A percentile compares a stretch with the other conserved stretches of the same genome.
These are phyloP conservation scores for Quercus aquifolioides DNA, from an alignment of 306 rosid genomes.

Conservation along the genomic window DNA sequence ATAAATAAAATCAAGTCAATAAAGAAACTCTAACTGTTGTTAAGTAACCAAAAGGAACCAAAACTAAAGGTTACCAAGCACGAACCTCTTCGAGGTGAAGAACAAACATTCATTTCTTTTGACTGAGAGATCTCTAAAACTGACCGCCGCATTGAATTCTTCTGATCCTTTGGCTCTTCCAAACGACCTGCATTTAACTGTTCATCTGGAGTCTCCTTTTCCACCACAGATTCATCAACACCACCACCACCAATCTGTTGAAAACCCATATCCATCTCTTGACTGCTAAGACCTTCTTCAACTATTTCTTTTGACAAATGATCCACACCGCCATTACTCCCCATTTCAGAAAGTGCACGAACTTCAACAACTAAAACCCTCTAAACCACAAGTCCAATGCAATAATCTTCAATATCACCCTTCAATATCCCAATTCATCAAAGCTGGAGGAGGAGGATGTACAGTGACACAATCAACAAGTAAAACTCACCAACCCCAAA, in stretches of 20 bases:
- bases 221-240: constrained; percentile 8
- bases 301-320: constrained; percentile 16
- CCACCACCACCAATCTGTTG: constrained; percentile 25
- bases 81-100: constrained; percentile 52
- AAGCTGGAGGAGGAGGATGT: neutral
- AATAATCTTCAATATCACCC: constrained; percentile 5
- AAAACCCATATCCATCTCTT: constrained; percentile 20
- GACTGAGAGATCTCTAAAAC: constrained; percentile 24
- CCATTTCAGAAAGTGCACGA: constrained; percentile 17
- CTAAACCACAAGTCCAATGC: constrained; percentile 3
- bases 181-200: constrained; percentile 26
- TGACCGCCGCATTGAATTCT: constrained; percentile 9
- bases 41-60: constrained; percentile 11
- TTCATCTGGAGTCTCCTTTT: constrained; percentile 13
- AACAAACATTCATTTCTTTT: constrained; percentile 29
- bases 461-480: neutral
- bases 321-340: constrained; percentile 42
- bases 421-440: constrained; percentile 10
- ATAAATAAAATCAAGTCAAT: neutral
- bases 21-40: neutral
- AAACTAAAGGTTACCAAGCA: constrained; percentile 11
- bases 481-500: constrained; percentile 8
- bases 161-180: constrained; percentile 12
- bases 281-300: constrained; percentile 28
- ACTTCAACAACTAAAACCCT: neutral